Conservation (phyloP, 441 rosid species). For the Aquilaria agallochum region DNA sequence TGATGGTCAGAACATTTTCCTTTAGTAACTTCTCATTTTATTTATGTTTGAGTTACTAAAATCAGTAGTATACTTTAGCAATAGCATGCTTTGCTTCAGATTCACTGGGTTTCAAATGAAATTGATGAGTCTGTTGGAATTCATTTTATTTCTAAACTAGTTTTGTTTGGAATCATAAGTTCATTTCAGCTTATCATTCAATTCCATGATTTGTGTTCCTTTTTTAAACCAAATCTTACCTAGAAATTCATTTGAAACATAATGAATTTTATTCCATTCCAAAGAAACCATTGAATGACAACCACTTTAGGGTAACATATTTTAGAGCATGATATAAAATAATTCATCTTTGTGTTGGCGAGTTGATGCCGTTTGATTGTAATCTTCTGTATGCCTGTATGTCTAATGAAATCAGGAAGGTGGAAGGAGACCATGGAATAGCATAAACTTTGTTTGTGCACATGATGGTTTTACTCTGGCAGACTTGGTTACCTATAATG, state of each 20-base stretch:
- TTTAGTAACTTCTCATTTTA: neutral
- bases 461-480: slow-evolving; percentile 95
- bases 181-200: no score
- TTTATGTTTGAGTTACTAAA: neutral
- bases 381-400: neutral
- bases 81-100: no score
- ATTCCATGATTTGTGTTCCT: no score
- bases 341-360: neutral
- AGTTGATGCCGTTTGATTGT: slow-evolving; percentile 8
- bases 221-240: no score
- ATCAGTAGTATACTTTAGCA: neutral
- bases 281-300: no score
- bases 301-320: no score
- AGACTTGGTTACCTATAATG: slow-evolving; percentile 82
- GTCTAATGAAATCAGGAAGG: slow-evolving; percentile 47
- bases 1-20: neutral
- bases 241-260: no score
- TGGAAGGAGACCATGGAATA: slow-evolving; percentile 94
- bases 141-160: no score
- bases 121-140: no score
- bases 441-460: slow-evolving; percentile 88
- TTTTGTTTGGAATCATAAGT: no score
- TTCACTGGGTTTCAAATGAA: no score
- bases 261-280: no score
- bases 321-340: neutral